Base-by-base conservation (phyloP, 345 rosid genomes). In the Brassica napus region DNA sequence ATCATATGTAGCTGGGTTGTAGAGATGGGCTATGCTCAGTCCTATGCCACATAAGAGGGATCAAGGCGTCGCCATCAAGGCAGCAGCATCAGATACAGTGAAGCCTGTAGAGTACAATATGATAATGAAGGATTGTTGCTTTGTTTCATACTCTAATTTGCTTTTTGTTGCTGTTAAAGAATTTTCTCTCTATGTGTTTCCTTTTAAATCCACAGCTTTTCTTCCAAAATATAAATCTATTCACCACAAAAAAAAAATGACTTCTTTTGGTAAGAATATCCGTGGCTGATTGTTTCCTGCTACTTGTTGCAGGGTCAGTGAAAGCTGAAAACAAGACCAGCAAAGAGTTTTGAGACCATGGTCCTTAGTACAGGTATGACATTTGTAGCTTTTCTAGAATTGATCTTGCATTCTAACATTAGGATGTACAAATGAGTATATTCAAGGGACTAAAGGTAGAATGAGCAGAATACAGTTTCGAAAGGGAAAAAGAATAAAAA, bases 1-100 rank as follows among this genome's bases (percentile, higher is more conserved):
- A 70, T 89, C 96, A 74, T 91, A 85, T 77, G 82, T 83, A 76
- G 91, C 94, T 44, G 98, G 99, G 99, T 11, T 93, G 86, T 75
- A 84, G 97, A 81, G 98, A 93, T 88, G 99, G 99, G 12, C 98
- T 98, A 10, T 35, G 39, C 31, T 28, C 31, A 28, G 31, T 28
- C 4, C 31, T 28, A 28, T 28, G 31, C 31, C 31, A 3, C 31
- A 4, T 0, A 28, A 28, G 31, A 28, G 31, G 31, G 31, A 28
- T 28, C 31, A 28, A 28, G 31, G 31, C 31, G 31, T 28, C 31
- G 31, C 31, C 31, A 28, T 28, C 3, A 4, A 28, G 31, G 30
- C 31, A 28, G 31, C 31, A 28, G 31, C 31, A 28, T 28, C 31
- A 28, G 0, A 28, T 28, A 28, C 31, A 0, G 31, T 28, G 31